phyloP scores from a whole-genome alignment of 768 basidiomycete species.

The Lentinus brumalis region DNA sequence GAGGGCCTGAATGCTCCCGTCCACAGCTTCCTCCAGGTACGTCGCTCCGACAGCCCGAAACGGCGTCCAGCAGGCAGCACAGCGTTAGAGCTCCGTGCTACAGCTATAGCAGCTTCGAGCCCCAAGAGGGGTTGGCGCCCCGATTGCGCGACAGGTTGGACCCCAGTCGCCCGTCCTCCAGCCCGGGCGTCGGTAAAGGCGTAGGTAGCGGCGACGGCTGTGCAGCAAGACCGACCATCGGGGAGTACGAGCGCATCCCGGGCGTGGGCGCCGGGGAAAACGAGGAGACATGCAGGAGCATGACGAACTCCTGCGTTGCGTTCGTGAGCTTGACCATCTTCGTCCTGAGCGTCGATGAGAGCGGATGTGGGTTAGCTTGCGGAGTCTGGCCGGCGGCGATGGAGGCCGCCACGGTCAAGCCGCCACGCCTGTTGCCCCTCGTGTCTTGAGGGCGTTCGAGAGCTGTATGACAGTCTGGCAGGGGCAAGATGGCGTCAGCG shows the following conservation, averaged over 20 bases:
- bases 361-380: constrained; percentile 42
- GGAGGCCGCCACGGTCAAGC: neutral
- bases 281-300: constrained; percentile 83
- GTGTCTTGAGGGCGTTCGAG: constrained; percentile 69
- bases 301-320: constrained; percentile 84
- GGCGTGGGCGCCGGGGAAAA: constrained; percentile 61
- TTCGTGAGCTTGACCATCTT: constrained; percentile 79
- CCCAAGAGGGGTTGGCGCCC: constrained; percentile 31
- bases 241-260: constrained; percentile 55
- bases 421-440: constrained; percentile 38
- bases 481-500: constrained; percentile 7
- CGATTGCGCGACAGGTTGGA: constrained; percentile 60
- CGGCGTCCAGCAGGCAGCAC: neutral
- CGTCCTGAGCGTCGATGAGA: constrained; percentile 60
- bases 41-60: neutral
- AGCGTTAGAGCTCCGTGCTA: neutral
- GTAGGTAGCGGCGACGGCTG: constrained; percentile 28
- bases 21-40: too few relatives aligned
- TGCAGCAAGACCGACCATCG: constrained; percentile 42
- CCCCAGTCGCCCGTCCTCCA: constrained; percentile 52
- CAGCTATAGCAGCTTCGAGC: constrained; percentile 15
- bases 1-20: too few relatives aligned
- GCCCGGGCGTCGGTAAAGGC: constrained; percentile 16
- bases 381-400: neutral
- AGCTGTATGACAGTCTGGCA: constrained; percentile 72